Percentiles rank a stretch among this genome's conserved stretches.
phyloP scores from a whole-genome alignment of 345 rosid genomes.

The Eutrema japonicum region DNA sequence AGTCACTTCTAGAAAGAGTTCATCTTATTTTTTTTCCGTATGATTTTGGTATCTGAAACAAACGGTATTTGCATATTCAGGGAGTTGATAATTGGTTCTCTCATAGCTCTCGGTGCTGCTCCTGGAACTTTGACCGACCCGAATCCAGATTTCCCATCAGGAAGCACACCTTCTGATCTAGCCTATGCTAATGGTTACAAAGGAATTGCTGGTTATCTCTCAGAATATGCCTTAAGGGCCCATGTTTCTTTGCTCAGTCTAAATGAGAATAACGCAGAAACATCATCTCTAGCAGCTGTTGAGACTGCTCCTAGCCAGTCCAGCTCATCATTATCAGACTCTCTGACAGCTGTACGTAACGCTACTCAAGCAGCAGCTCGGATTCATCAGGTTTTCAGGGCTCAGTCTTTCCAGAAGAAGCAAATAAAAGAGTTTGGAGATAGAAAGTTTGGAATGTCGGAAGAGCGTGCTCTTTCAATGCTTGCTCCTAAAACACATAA shows the following conservation, averaged over 20 bases:
- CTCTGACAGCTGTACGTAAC: conserved; percentile 83
- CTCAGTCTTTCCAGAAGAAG: conserved; percentile 89
- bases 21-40: conserved; percentile 17
- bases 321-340: conserved; percentile 62
- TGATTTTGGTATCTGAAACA: conserved; percentile 5
- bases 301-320: conserved; percentile 47
- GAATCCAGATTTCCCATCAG: conserved; percentile 62
- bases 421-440: conserved; percentile 64
- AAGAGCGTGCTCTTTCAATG: conserved; percentile 75
- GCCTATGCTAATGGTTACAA: conserved; percentile 87
- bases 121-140: conserved; percentile 87
- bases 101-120: conserved; percentile 77
- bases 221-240: conserved; percentile 69
- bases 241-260: conserved; percentile 63
- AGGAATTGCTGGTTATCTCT: conserved; percentile 95
- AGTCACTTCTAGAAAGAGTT: conserved; percentile 30
- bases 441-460: conserved; percentile 59
- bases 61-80: conserved; percentile 48
- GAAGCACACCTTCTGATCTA: conserved; percentile 82
- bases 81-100: conserved; percentile 75
- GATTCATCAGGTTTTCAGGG: conserved; percentile 85
- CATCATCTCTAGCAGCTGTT: conserved; percentile 47
- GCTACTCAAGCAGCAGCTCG: conserved; percentile 92
- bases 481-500: conserved; percentile 57
- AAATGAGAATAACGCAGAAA: conserved; percentile 46